Evolutionary conservation across 306 rosid genomes (phyloP).

Genomic region (Vigna reflexopilosa): DNA sequence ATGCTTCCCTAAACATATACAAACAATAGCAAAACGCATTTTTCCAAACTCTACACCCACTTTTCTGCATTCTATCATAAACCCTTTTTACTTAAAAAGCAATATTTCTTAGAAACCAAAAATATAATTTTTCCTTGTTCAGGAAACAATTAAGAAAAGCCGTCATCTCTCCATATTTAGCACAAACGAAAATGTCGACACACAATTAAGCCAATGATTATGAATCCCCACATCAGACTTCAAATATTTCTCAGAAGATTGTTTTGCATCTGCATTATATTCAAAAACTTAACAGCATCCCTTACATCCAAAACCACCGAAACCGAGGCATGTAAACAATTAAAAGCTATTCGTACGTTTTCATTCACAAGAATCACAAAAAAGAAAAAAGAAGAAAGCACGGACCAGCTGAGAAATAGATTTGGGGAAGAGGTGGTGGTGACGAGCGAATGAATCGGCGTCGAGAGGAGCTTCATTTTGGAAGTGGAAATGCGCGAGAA

Average conservation of each 20-base stretch:
- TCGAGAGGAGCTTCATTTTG: slow-evolving; percentile 64
- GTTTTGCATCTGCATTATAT: neutral
- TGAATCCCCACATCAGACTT: neutral
- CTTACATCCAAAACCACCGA: neutral
- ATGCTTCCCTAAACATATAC: neutral
- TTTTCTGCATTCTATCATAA: neutral
- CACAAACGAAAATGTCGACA: neutral
- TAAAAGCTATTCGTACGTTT: neutral
- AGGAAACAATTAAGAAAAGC: neutral
- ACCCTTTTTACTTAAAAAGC: neutral
- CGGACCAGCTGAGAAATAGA: slow-evolving; percentile 88
- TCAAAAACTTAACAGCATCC: neutral
- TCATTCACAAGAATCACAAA: neutral
- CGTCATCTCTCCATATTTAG: neutral
- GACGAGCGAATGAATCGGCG: slow-evolving; percentile 64
- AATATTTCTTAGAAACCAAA: neutral
- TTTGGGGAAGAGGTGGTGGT: slow-evolving; percentile 95
- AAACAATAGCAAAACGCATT: neutral
- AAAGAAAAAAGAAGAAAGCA: neutral
- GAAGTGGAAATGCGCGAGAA: slow-evolving; percentile 88
- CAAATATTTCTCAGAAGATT: neutral
- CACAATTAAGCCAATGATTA: neutral
- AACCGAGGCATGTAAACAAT: neutral
- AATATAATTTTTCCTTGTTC: neutral
- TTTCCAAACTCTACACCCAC: neutral